Base-by-base conservation (phyloP, 352 stramenopile genomes). In the Peronosclerospora sorghi region DNA sequence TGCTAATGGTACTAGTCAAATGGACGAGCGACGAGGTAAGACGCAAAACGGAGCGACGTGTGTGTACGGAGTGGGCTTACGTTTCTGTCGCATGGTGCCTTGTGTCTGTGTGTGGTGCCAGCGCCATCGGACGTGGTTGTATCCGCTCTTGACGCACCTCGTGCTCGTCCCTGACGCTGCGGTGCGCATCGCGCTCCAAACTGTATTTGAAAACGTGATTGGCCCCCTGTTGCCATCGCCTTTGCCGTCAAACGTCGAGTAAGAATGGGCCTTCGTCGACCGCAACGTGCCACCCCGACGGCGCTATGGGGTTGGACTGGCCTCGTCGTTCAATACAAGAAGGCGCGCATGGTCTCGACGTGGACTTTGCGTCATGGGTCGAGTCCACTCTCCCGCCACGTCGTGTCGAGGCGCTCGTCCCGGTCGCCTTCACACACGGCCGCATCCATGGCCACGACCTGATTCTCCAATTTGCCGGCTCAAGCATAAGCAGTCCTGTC, bases 61-160 rank as follows among this genome's bases (percentile, higher is more conserved):
- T 32, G 46, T 4, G 9, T 43, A 34, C 4, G 9, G 9, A 4
- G 28, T n/a, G n/a, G n/a, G n/a, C n/a, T n/a, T n/a, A n/a, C 12
- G 4, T 36, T 19, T n/a, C n/a, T n/a, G n/a, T n/a, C n/a, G n/a
- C n/a, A n/a, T n/a, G n/a, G n/a, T n/a, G n/a, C n/a, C 32, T 26
- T 29, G 19, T 27, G 18, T 8, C 34, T 59, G 50, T 2, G 4
- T 62, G 34, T 41, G 88, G 73, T 54, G 88, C 5, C 56, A 77
- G 35, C 64, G 61, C 8, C 69, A 92, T 45, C 54, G 88, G 50
- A 13, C 40, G n/a, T 93, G 80, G 80, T 42, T 93, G 28, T 93
- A 84, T 44, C 75, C 80, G 18, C 55, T 89, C 28, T 54, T 93
- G 13, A 89, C 68, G 12, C 66, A 79, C 29, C 58, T 93, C 1